phyloP scores from a whole-genome alignment of 1,139 yeast genomes.

The Candida pseudocylindracea region DNA sequence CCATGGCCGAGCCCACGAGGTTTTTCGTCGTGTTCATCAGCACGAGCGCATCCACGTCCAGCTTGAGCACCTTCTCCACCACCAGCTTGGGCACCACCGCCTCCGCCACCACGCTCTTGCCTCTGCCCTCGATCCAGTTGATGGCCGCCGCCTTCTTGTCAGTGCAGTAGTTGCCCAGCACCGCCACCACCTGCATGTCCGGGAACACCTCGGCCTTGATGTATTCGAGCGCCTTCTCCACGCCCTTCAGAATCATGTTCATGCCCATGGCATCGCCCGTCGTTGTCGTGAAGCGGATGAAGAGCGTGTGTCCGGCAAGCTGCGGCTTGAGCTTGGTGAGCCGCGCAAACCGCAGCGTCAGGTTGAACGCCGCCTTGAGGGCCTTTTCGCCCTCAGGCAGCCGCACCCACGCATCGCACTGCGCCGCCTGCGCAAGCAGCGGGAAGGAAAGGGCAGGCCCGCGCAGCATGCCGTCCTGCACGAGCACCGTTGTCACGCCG shows the following conservation, averaged over 20 bases:
- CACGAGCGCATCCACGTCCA: conserved; percentile 81
- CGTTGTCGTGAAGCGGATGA: conserved; percentile 82
- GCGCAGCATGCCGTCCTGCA: conserved; percentile 97
- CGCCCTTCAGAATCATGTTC: conserved; percentile 99
- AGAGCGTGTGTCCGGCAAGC: conserved; percentile 80
- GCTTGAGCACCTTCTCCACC: conserved; percentile 64
- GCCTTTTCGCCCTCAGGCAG: conserved; percentile 77
- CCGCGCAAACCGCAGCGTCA: conserved; percentile 94
- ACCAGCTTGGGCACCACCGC: conserved; percentile 71
- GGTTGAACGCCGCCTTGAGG: conserved; percentile 79
- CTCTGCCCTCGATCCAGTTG: conserved; percentile 99
- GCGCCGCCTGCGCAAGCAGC: conserved; percentile 68
- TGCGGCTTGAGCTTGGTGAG: conserved; percentile 82
- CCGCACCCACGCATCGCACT: conserved; percentile 88
- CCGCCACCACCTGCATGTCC: conserved; percentile 83
- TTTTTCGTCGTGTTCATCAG: conserved; percentile 78
- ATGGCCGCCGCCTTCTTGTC: conserved; percentile 97
- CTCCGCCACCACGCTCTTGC: conserved; percentile 96
- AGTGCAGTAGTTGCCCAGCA: conserved; percentile 93
- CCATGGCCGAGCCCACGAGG: conserved; percentile 93
- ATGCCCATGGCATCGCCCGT: conserved; percentile 99
- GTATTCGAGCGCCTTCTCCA: conserved; percentile 60
- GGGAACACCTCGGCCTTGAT: conserved; percentile 85
- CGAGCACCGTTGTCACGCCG: conserved; percentile 78
- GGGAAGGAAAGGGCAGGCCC: conserved; percentile 95